Conservation (phyloP, 2,329 filamentous ascomycete species). For the Fusarium nurragi region DNA sequence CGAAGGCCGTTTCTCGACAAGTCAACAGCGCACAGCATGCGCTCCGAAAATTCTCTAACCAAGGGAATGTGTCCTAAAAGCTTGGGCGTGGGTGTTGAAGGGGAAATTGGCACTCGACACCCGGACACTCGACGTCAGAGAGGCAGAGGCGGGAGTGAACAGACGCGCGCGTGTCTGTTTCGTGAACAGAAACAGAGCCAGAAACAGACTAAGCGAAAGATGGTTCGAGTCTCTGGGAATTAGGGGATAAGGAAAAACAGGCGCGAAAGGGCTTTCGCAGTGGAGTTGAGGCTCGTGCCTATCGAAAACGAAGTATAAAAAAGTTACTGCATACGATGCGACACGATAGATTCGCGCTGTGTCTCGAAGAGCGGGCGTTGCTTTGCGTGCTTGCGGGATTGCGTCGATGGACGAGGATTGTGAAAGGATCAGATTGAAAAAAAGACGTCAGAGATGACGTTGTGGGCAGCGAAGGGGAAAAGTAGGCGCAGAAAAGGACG, state of each 20-base stretch:
- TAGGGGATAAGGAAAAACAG: conserved; percentile 25
- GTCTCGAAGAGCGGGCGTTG: conserved; percentile 40
- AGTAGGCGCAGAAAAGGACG: conserved; percentile 50
- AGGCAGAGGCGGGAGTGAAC: conserved; percentile 13
- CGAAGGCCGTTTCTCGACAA: conserved; percentile 35
- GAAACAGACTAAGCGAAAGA: conserved; percentile 24
- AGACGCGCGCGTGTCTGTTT: conserved; percentile 22
- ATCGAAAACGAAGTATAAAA: conserved; percentile 20
- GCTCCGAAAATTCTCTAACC: conserved; percentile 17
- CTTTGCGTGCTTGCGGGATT: conserved; percentile 45
- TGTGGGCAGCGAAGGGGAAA: conserved; percentile 49
- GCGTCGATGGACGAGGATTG: conserved; percentile 48
- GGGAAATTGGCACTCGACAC: conserved; percentile 7
- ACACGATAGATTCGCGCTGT: conserved; percentile 29
- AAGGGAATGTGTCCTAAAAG: conserved; percentile 11
- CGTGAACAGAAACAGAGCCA: conserved; percentile 15
- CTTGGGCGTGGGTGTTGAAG: conserved; percentile 12
- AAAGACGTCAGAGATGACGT: conserved; percentile 62
- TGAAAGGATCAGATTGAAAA: conserved; percentile 50
- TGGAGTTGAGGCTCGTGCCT: conserved; percentile 42
- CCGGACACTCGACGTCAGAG: conserved; percentile 27
- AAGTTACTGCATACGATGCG: not conserved
- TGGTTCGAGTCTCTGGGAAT: conserved; percentile 14
- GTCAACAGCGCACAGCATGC: conserved; percentile 33
- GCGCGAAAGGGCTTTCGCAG: conserved; percentile 28